Base-by-base conservation (phyloP, 2,329 filamentous ascomycete genomes). In the Scedosporium boydii region DNA sequence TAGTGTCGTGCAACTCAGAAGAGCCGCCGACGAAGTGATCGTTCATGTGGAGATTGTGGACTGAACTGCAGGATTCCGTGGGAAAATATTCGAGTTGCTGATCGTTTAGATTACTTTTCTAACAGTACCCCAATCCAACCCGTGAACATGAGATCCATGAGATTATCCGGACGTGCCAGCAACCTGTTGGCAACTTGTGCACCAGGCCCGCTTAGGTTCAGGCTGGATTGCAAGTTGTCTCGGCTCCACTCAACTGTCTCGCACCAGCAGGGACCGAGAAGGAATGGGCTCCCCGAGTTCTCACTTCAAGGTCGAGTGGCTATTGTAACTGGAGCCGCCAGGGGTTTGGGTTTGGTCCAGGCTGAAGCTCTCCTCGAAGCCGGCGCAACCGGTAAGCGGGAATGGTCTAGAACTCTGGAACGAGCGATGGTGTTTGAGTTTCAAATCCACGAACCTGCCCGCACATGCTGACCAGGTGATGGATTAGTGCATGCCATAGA, bases 301-400 rank as follows among this genome's bases (percentile, higher is more conserved):
- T 87, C 82, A 69, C 81, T 96, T 66, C 80, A 83, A 66, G 83
- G 85, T 74, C 91, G 88, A 73, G 87, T 93, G 16, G 81, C 93
- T 61, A 75, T 92, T 55, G 88, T 96, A 21, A 89, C 89, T 2
- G 90, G 91, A 58, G 90, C 83, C 63, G 91, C 86, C 6, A 83
- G 89, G 64, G 91, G 91, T 2, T 79, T 96, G 9, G 91, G 91
- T 48, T 78, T 96, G 48, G 87, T 88, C 23, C 89, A 93, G 72
- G 84, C 88, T 51, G 89, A 93, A 70, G 91, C 89, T 6, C 78
- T 95, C 57, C 77, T 93, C 46, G 90, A 95, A 73, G 90, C 90
- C 9, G 90, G 91, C 42, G 91, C 90, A 41, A 88, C 74, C 64
- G 85, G 81, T 85, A 69, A 58, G 44, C 29, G 29, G 18, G 26